phyloP scores from a whole-genome alignment of 768 basidiomycete species.

The Daedalea quercina region DNA sequence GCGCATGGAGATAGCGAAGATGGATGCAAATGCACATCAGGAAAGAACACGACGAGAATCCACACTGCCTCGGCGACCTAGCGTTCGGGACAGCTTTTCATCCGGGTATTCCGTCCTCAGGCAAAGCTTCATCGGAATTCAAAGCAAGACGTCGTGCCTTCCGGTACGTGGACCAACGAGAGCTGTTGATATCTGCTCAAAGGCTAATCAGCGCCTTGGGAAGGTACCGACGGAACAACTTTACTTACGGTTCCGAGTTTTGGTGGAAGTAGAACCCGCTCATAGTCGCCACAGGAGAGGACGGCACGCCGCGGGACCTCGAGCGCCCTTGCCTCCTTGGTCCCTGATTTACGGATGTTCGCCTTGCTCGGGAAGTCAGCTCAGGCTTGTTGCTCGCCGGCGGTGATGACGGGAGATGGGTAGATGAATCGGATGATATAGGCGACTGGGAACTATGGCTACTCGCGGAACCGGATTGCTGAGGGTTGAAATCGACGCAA shows the following conservation, averaged over 20 bases:
- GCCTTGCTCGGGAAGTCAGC: slow-evolving; percentile 11
- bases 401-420: slow-evolving; percentile 29
- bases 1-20: background rate
- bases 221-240: background rate
- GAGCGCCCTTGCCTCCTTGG: slow-evolving; percentile 29
- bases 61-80: background rate
- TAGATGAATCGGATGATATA: slow-evolving; percentile 5
- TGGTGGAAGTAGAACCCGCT: slow-evolving; percentile 91
- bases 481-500: slow-evolving; percentile 86
- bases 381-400: slow-evolving; percentile 28
- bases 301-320: slow-evolving; percentile 40
- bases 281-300: slow-evolving; percentile 62
- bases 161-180: slow-evolving; percentile 72
- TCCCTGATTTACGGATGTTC: slow-evolving; percentile 28
- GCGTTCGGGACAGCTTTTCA: slow-evolving; percentile 1
- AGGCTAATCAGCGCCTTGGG: slow-evolving; percentile 1
- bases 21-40: background rate
- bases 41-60: background rate
- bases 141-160: slow-evolving; percentile 67
- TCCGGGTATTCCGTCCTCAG: background rate
- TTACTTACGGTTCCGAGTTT: slow-evolving; percentile 86
- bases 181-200: slow-evolving; percentile 77
- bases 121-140: slow-evolving; percentile 56
- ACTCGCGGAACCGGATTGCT: slow-evolving; percentile 26
- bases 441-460: slow-evolving; percentile 5